Conservation (phyloP, 2,329 filamentous ascomycete genomes). For the Coniochaeta pulveracea region DNA sequence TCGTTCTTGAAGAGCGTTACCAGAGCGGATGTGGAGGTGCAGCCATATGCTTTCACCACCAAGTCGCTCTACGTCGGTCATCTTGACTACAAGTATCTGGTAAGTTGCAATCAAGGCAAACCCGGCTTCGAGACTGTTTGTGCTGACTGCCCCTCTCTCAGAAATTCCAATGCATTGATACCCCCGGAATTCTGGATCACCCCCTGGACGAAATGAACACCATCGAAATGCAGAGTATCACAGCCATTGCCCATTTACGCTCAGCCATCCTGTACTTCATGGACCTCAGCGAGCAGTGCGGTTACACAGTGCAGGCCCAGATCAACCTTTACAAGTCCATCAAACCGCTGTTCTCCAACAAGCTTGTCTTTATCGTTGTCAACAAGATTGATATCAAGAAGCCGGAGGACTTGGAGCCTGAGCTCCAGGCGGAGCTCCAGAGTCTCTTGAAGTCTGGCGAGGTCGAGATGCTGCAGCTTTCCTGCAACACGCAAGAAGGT, state of each 20-base stretch:
- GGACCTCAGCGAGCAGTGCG: constrained; percentile 94
- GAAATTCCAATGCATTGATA: constrained; percentile 70
- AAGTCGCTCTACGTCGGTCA: constrained; percentile 96
- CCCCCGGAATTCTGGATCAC: constrained; percentile 62
- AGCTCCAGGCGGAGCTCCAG: constrained; percentile 68
- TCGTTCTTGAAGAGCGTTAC: constrained; percentile 90
- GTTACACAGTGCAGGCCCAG: constrained; percentile 86
- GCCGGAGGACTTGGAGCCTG: constrained; percentile 75
- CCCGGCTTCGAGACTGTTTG: no score
- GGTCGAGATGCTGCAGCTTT: constrained; percentile 85
- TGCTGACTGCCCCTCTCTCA: not conserved
- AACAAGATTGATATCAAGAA: constrained; percentile 96
- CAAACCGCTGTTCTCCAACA: constrained; percentile 93
- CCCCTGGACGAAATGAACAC: constrained; percentile 88
- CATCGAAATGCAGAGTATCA: constrained; percentile 98
- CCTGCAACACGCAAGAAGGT: constrained; percentile 89
- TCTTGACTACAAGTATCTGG: constrained; percentile 79
- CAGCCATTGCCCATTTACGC: constrained; percentile 90
- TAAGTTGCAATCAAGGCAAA: not conserved
- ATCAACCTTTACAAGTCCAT: constrained; percentile 94
- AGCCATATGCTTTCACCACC: constrained; percentile 87
- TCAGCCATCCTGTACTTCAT: constrained; percentile 97
- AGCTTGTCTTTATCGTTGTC: constrained; percentile 90
- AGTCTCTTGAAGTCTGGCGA: constrained; percentile 74
- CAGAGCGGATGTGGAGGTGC: constrained; percentile 88